phyloP scores from a whole-genome alignment of 2,329 filamentous ascomycete species.

The Cryoendolithus antarcticus region DNA sequence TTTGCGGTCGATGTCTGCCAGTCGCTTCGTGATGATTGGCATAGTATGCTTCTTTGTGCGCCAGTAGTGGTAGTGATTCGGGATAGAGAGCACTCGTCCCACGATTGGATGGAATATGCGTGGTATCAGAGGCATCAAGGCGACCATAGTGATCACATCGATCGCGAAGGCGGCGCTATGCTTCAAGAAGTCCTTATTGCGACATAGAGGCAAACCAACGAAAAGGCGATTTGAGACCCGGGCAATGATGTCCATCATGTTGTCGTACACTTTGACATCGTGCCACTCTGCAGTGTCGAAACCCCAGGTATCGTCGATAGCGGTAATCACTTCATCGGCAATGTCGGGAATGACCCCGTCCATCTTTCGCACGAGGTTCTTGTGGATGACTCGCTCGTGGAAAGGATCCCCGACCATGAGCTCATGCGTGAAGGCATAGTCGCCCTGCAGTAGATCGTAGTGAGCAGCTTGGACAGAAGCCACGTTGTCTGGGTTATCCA shows the following conservation, averaged over 20 bases:
- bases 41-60: constrained; percentile 30
- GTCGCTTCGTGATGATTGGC: constrained; percentile 39
- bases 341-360: constrained; percentile 26
- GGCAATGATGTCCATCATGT: constrained; percentile 28
- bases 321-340: constrained; percentile 25
- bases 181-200: constrained; percentile 35
- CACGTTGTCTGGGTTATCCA: constrained; percentile 31
- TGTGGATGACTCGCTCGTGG: constrained; percentile 31
- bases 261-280: constrained; percentile 16
- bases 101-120: constrained; percentile 38
- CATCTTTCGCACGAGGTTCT: constrained; percentile 28
- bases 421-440: constrained; percentile 25
- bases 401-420: constrained; percentile 12
- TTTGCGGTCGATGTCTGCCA: constrained; percentile 35
- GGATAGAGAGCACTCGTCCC: constrained; percentile 32
- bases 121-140: constrained; percentile 35
- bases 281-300: constrained; percentile 26
- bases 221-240: constrained; percentile 33
- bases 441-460: constrained; percentile 26
- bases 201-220: constrained; percentile 33
- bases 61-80: constrained; percentile 38
- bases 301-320: constrained; percentile 26
- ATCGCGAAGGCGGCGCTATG: constrained; percentile 39
- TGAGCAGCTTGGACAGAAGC: constrained; percentile 26
- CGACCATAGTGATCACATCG: constrained; percentile 27